Evolutionary conservation across 2,329 filamentous ascomycete genomes (phyloP).

Genomic region (Dendrostoma leiphaemia): DNA sequence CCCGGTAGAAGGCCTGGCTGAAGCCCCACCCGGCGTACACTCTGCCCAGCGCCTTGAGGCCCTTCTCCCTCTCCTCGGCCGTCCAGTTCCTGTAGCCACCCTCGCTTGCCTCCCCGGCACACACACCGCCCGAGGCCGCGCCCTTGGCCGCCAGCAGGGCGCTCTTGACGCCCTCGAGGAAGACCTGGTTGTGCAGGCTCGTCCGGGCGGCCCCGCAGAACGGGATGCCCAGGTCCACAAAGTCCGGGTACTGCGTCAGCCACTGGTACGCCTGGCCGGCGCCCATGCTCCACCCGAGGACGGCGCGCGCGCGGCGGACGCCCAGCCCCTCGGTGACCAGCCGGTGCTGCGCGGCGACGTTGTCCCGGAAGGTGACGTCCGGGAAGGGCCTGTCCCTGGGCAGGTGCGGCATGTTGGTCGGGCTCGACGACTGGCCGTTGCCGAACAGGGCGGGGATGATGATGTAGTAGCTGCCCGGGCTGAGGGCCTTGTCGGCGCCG

Average conservation of each 20-base stretch:
- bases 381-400: constrained; percentile 38
- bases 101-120: constrained; percentile 3
- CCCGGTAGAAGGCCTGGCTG: constrained; percentile 73
- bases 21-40: constrained; percentile 83
- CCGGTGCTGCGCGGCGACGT: constrained; percentile 47
- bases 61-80: constrained; percentile 28
- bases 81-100: constrained; percentile 16
- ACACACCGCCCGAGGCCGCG: constrained; percentile 25
- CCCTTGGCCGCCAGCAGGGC: constrained; percentile 38
- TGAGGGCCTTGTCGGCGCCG: constrained; percentile 61
- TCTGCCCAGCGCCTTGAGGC: constrained; percentile 68
- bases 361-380: constrained; percentile 45
- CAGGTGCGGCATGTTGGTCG: constrained; percentile 41
- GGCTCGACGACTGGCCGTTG: constrained; percentile 52
- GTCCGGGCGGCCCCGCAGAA: constrained; percentile 51
- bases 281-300: constrained; percentile 57
- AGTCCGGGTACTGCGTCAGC: constrained; percentile 47
- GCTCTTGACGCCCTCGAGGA: constrained; percentile 51
- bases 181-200: constrained; percentile 50
- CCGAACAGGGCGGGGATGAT: constrained; percentile 51
- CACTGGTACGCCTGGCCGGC: constrained; percentile 53
- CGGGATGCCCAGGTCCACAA: constrained; percentile 43
- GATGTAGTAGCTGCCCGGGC: constrained; percentile 51
- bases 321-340: constrained; percentile 39
- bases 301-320: constrained; percentile 40